These are phyloP conservation scores for Yamadazyma sp. DNA, from an alignment of 805 yeast genomes.

Conservation along the genomic window DNA sequence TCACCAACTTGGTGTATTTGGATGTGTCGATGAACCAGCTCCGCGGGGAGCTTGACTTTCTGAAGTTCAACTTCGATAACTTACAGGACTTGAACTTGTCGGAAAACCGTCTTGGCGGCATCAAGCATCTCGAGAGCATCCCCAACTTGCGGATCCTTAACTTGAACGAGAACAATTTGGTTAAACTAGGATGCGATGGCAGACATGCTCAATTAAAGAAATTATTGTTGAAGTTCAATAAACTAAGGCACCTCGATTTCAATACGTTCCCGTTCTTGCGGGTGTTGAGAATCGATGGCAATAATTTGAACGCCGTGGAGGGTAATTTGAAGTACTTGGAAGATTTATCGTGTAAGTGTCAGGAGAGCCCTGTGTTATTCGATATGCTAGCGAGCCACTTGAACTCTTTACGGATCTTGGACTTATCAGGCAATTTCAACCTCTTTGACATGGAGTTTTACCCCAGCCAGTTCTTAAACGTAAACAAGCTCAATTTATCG, in stretches of 20 bases:
- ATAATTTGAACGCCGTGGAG: constrained; percentile 27
- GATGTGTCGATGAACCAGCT: constrained; percentile 44
- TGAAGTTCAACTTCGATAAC: constrained; percentile 31
- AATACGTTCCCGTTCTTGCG: constrained; percentile 38
- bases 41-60: constrained; percentile 38
- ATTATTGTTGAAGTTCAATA: constrained; percentile 38
- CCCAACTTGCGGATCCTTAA: constrained; percentile 39
- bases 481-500: constrained; percentile 43
- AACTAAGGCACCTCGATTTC: constrained; percentile 32
- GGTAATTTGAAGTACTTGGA: constrained; percentile 35
- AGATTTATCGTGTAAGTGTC: constrained; percentile 45
- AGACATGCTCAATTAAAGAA: constrained; percentile 35
- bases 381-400: constrained; percentile 13
- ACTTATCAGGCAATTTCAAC: constrained; percentile 39
- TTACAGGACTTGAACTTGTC: constrained; percentile 46
- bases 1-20: constrained; percentile 41
- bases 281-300: constrained; percentile 48
- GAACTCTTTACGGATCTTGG: constrained; percentile 31
- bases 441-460: constrained; percentile 12
- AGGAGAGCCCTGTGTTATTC: constrained; percentile 17
- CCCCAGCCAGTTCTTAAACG: constrained; percentile 28
- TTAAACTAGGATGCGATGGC: constrained; percentile 18
- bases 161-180: constrained; percentile 41
- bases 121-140: constrained; percentile 37
- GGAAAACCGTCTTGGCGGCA: constrained; percentile 36